Evolutionary conservation across 2,329 filamentous ascomycete genomes (phyloP), one percentile per base, ranked within the genome.

Genomic region (Falciphora oryzae): DNA sequence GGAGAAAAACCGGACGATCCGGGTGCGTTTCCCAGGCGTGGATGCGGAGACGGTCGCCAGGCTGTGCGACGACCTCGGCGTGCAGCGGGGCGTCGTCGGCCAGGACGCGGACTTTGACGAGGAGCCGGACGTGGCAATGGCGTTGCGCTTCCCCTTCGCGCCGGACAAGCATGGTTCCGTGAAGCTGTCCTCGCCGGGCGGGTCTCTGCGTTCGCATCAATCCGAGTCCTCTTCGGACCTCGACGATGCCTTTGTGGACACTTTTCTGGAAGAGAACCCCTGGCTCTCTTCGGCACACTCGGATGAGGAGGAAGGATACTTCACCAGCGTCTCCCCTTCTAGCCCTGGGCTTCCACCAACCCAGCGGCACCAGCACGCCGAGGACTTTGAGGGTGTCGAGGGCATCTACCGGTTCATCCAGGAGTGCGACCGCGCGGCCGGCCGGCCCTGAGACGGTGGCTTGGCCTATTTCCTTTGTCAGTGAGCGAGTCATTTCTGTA

Each of bases 21-120:
- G 93, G 44, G 87, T 98, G 2, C 89, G 93, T 35, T 98, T 99
- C 72, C 93, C 93, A 0, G 95, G 95, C 3, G 93, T 95, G 67
- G 94, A 98, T 71, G 87, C 87, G 0, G 85, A 89, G 22, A 91
- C 91, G 0, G 90, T 97, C 0, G 92, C 96, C 73, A 81, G 83
- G 3, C 83, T 99, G 1, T 97, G 93, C 74, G 87, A 92, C 60
- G 95, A 99, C 73, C 83, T 96, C 14, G 91, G 90, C n/a, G 83
- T 99, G 10, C 86, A 89, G 67, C 84, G 92, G 63, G 95, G 95
- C 1, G 79, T 91, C 4, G 85, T 98, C 4, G 80, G 84, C 16
- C 89, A 98, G 77, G 95, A 98, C 68, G 67, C 76, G 38, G 87
- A 89, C 25, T 96, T 96, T 70, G 85, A 91, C 64, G 72, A 76